These are phyloP conservation scores for Cantharellus cinnabarinus DNA, from an alignment of 768 basidiomycete species.

Conservation along the genomic window DNA sequence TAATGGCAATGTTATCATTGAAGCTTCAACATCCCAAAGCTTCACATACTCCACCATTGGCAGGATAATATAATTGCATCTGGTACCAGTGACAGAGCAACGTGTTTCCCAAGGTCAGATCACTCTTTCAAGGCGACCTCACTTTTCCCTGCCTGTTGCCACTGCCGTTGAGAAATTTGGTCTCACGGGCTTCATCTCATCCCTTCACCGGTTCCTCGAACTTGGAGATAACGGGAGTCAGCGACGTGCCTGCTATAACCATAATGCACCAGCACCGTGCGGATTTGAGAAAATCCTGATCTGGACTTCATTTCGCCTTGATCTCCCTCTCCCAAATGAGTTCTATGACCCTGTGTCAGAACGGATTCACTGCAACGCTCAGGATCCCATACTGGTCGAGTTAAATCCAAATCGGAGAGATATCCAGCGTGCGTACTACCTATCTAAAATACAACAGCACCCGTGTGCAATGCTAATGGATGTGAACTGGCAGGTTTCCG, in stretches of 20 bases:
- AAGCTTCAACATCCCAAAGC: conserved; percentile 25
- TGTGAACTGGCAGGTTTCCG: too few species aligned
- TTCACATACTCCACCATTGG: conserved; percentile 22
- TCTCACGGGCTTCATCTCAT: background rate
- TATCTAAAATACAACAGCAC: too few species aligned
- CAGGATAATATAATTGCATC: conserved; percentile 13
- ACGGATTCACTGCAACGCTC: background rate
- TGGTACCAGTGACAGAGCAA: conserved; percentile 21
- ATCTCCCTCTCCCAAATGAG: background rate
- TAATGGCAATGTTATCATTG: conserved; percentile 1
- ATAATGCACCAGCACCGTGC: conserved; percentile 1
- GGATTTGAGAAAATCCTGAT: background rate
- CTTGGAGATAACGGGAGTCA: background rate
- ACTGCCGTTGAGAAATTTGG: background rate
- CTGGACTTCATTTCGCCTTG: background rate
- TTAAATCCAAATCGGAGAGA: background rate
- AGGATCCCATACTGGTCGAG: background rate
- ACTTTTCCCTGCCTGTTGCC: background rate
- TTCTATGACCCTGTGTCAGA: background rate
- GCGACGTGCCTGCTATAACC: background rate
- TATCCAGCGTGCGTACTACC: background rate
- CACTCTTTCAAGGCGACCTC: too few species aligned
- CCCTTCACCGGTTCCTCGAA: background rate
- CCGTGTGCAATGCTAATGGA: too few species aligned
- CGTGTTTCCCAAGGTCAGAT: too few species aligned